A percentile compares a stretch with the other conserved stretches of the same genome.
Conservation (phyloP, 1,284 basidiomycete species). For the Schizophyllum amplum region DNA sequence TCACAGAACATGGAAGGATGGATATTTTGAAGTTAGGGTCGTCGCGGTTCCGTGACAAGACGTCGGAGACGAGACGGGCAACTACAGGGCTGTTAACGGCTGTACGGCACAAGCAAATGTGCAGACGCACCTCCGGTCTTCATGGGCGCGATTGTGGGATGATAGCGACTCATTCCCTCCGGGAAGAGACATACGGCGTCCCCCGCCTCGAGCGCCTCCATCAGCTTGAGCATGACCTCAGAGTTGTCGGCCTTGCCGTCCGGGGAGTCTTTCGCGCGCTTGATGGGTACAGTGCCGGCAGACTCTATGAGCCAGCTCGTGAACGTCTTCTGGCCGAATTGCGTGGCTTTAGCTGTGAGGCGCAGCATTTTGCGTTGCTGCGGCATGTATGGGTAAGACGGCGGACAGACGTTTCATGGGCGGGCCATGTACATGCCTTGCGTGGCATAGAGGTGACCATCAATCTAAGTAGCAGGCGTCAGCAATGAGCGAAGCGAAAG, state of each 20-base stretch:
- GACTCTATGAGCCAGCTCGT: conserved; percentile 85
- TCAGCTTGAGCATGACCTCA: conserved; percentile 56
- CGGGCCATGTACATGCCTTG: conserved; percentile 32
- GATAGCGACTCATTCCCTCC: conserved; percentile 77
- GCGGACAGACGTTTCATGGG: neutral
- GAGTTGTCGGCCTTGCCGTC: conserved; percentile 56
- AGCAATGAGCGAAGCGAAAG: conserved; percentile 5
- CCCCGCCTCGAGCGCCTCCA: conserved; percentile 66
- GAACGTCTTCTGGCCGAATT: conserved; percentile 75
- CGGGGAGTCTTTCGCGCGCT: conserved; percentile 61
- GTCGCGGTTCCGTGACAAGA: conserved; percentile 61
- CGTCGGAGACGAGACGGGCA: conserved; percentile 72
- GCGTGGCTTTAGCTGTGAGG: conserved; percentile 78
- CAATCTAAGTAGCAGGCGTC: conserved; percentile 32
- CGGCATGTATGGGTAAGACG: too few species aligned
- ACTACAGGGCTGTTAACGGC: conserved; percentile 32
- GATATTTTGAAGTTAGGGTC: conserved; percentile 65
- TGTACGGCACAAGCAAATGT: neutral
- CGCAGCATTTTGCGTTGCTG: conserved; percentile 31
- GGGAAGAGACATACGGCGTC: conserved; percentile 79
- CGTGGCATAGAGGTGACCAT: conserved; percentile 64
- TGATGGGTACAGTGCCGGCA: conserved; percentile 76
- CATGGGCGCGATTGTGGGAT: conserved; percentile 73
- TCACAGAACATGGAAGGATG: conserved; percentile 72
- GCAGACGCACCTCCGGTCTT: conserved; percentile 66